These are phyloP conservation scores for Umbelopsis sp. DNA, from an alignment of 371 early-diverging fungal species.

Conservation along the genomic window DNA sequence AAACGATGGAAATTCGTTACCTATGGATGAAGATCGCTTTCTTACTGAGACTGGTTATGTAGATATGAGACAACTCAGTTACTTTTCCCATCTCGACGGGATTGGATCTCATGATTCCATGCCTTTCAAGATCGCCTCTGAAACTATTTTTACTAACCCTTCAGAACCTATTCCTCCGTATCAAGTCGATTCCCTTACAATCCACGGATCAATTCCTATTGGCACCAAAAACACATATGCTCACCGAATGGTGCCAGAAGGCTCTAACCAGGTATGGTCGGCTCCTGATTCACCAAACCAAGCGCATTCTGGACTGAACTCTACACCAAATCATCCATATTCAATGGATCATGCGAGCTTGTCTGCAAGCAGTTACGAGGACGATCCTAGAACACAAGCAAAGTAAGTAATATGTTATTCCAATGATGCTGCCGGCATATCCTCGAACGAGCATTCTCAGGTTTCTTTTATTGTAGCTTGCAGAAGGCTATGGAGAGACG, in stretches of 20 bases:
- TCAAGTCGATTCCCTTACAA: not conserved
- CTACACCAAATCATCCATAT: not conserved
- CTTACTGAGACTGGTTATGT: constrained; percentile 2
- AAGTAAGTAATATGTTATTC: constrained; percentile 30
- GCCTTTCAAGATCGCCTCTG: not conserved
- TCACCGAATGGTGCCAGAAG: not conserved
- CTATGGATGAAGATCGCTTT: not conserved
- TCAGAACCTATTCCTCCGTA: not conserved
- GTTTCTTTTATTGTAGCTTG: constrained; percentile 25
- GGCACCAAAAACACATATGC: not conserved
- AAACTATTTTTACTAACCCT: not conserved
- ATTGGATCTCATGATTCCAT: not conserved
- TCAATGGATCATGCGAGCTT: constrained; percentile 5
- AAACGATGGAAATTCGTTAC: not conserved
- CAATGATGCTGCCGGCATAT: too few relatives aligned
- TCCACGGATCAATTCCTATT: not conserved
- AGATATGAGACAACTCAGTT: constrained; percentile 11
- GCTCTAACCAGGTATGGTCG: not conserved
- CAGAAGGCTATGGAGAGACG: constrained; percentile 75
- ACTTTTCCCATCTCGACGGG: not conserved
- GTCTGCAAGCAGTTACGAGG: constrained; percentile 41
- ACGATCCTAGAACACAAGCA: constrained; percentile 42
- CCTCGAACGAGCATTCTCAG: too few relatives aligned
- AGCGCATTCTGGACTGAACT: not conserved
- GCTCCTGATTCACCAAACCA: not conserved